Percentiles rank a stretch among this genome's conserved stretches.
Evolutionary conservation across 192 early-diverging fungal genomes (phyloP).

Genomic region (Cladochytrium replicatum): DNA sequence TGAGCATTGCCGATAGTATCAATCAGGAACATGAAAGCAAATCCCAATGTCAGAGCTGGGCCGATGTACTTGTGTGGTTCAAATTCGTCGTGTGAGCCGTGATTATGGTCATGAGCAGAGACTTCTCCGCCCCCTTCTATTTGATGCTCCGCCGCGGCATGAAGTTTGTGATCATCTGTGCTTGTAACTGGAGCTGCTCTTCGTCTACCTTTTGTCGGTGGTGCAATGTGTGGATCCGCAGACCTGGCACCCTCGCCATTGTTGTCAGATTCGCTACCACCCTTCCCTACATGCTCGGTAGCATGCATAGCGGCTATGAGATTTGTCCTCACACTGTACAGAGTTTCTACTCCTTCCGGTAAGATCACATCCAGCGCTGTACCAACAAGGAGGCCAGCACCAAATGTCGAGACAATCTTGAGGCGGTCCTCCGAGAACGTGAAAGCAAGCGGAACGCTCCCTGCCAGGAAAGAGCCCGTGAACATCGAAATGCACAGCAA

Average conservation of each 20-base stretch:
- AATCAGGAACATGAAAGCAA: conserved; percentile 82
- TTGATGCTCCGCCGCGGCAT: too few species aligned
- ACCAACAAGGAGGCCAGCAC: conserved; percentile 84
- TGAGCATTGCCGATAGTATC: conserved; percentile 49
- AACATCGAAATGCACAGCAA: conserved; percentile 68
- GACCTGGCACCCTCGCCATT: too few species aligned
- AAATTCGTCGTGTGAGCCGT: conserved; percentile 7
- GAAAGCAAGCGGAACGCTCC: conserved; percentile 74
- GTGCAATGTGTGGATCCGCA: too few species aligned
- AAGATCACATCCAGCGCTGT: conserved; percentile 87
- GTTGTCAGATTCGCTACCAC: too few species aligned
- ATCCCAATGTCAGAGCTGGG: conserved; percentile 68
- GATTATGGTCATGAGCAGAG: too few species aligned
- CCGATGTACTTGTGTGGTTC: conserved; percentile 61
- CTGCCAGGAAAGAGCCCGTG: conserved; percentile 75
- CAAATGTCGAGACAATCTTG: conserved; percentile 66
- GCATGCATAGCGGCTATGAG: neutral
- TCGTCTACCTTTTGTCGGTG: too few species aligned
- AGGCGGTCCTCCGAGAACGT: conserved; percentile 64
- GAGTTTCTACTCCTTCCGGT: conserved; percentile 90
- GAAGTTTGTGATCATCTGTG: too few species aligned
- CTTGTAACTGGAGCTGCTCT: too few species aligned
- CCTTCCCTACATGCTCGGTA: neutral
- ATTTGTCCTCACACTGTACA: conserved; percentile 32
- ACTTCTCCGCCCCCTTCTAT: too few species aligned